phyloP scores from a whole-genome alignment of 202 grass and related monocot genomes.

The Digitaria exilis region DNA sequence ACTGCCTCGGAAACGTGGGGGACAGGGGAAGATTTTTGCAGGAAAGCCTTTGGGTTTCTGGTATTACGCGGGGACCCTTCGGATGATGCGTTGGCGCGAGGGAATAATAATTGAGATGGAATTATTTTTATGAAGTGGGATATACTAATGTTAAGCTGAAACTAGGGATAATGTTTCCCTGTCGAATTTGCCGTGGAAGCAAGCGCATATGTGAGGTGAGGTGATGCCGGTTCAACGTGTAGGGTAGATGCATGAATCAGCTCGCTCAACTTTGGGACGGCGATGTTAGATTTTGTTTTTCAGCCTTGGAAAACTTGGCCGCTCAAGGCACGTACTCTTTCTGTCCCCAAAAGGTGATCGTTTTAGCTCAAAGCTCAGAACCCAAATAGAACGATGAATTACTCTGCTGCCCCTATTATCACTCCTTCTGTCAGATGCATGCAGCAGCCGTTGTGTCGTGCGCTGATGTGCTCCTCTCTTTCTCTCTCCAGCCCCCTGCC shows the following conservation, averaged over 20 bases:
- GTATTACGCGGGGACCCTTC: neutral
- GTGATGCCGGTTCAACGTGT: neutral
- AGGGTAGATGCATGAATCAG: neutral
- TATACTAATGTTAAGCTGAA: neutral
- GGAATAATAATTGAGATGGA: neutral
- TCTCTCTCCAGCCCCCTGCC: too few species aligned
- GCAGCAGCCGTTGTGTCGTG: too few species aligned
- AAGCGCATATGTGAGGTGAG: neutral
- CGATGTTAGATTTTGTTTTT: too few species aligned
- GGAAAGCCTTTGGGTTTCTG: neutral
- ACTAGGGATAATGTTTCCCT: neutral
- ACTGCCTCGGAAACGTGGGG: constrained; percentile 8
- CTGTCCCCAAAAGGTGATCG: too few species aligned
- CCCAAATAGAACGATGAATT: too few species aligned
- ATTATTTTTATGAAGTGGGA: neutral
- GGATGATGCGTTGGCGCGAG: neutral
- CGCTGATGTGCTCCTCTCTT: too few species aligned
- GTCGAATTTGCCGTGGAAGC: neutral
- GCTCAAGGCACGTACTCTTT: too few species aligned
- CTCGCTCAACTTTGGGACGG: too few species aligned
- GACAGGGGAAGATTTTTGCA: neutral
- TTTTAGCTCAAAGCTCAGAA: too few species aligned
- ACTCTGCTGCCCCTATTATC: too few species aligned
- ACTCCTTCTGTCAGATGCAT: too few species aligned
- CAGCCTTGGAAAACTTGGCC: too few species aligned